Percentiles rank a stretch among this genome's conserved stretches.
phyloP scores from a whole-genome alignment of 306 rosid species.

The Rosa rugosa region DNA sequence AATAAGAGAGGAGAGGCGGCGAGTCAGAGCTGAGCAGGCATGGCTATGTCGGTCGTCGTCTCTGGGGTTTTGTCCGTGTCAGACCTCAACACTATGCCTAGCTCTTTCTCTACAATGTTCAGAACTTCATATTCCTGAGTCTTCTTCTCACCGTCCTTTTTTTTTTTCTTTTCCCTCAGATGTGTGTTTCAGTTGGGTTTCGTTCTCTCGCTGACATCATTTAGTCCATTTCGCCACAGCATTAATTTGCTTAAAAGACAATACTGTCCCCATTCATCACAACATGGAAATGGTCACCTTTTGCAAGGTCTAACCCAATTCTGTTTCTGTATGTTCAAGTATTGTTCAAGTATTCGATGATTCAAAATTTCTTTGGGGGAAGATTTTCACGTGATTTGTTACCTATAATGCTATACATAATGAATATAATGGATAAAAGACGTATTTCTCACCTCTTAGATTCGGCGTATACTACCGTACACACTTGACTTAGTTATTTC shows the following conservation, averaged over 20 bases:
- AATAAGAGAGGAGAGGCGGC: constrained; percentile 19
- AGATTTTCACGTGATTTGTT: too few species aligned
- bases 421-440: too few species aligned
- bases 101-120: background rate
- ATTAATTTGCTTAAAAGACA: constrained; percentile 2
- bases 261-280: background rate
- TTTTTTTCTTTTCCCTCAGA: background rate
- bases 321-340: background rate
- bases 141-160: constrained; percentile 4
- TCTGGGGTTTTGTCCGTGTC: constrained; percentile 18
- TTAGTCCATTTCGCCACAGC: background rate
- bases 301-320: background rate
- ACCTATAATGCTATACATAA: too few species aligned
- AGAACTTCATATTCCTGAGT: constrained; percentile 10
- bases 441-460: too few species aligned
- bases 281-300: background rate
- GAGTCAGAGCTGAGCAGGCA: constrained; percentile 7
- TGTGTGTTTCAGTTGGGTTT: background rate
- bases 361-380: background rate
- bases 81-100: constrained; percentile 16
- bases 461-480: too few species aligned
- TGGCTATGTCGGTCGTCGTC: constrained; percentile 39
- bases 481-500: too few species aligned
- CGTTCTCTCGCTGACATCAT: constrained; percentile 30
- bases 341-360: background rate